A percentile compares a stretch with the other conserved stretches of the same genome.
These are phyloP conservation scores for Hypoxylon sp. DNA, from an alignment of 2,329 filamentous ascomycete species.

Conservation along the genomic window DNA sequence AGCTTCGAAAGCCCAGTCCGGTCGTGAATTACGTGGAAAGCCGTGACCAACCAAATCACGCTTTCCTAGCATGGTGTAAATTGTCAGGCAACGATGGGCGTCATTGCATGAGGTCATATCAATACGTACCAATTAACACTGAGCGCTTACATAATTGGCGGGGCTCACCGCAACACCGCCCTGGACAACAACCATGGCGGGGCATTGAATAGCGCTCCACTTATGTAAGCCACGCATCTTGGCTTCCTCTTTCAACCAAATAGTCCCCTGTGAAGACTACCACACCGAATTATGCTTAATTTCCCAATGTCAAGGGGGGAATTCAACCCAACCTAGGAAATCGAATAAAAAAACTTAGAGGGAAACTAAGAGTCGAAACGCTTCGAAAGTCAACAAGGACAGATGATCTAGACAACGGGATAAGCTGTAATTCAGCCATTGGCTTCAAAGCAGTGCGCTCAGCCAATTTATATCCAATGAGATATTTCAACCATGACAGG, in stretches of 20 bases:
- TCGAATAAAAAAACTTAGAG: no score
- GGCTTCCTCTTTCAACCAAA: neutral
- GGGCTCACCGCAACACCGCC: slow-evolving; percentile 1
- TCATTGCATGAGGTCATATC: slow-evolving; percentile 38
- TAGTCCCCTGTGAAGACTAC: neutral
- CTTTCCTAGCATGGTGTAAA: slow-evolving; percentile 34
- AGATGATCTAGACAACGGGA: no score
- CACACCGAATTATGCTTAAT: no score
- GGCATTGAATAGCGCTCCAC: slow-evolving; percentile 1
- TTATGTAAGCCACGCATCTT: neutral
- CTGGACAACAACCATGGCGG: neutral
- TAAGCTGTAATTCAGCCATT: no score
- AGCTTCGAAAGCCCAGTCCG: slow-evolving; percentile 12
- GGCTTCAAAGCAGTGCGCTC: no score
- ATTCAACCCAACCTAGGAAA: no score
- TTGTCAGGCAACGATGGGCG: slow-evolving; percentile 22
- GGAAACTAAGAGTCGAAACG: no score
- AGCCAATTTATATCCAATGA: no score
- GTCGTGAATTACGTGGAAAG: slow-evolving; percentile 36
- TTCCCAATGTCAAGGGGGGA: no score
- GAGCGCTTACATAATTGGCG: slow-evolving; percentile 11
- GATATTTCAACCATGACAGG: no score
- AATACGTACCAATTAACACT: neutral
- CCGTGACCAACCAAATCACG: slow-evolving; percentile 31
- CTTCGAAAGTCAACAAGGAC: no score